Evolutionary conservation across 78 protist species (phyloP).

Genomic region (Emiliania huxleyi): DNA sequence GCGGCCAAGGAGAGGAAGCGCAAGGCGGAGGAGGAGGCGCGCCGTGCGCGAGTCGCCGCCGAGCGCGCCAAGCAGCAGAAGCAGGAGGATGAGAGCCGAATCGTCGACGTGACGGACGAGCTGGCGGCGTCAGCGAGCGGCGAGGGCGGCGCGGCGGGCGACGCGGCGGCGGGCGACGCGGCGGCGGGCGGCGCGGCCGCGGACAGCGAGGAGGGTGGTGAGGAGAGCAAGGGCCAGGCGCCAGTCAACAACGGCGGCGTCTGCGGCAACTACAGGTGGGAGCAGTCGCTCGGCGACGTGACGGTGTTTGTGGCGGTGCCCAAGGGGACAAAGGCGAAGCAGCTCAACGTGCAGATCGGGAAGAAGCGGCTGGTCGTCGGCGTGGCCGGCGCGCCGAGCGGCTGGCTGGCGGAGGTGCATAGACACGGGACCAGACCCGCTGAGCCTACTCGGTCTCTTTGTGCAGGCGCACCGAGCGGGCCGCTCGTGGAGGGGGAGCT

Average conservation of each 20-base stretch:
- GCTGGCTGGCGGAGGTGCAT: too few relatives aligned
- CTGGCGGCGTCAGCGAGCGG: not conserved
- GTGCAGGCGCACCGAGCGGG: too few relatives aligned
- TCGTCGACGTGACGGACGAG: conserved; percentile 5
- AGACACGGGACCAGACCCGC: too few relatives aligned
- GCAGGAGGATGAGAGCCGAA: not conserved
- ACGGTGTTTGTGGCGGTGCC: conserved; percentile 32
- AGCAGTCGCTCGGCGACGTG: conserved; percentile 49
- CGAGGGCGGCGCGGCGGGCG: not conserved
- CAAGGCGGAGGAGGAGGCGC: conserved; percentile 12
- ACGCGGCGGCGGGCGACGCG: not conserved
- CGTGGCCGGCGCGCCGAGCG: conserved; percentile 12
- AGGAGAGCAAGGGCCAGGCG: not conserved
- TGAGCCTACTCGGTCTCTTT: too few relatives aligned
- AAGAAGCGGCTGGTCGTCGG: not conserved
- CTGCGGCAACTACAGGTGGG: conserved; percentile 34
- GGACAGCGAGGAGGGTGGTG: not conserved
- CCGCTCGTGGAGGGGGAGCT: conserved; percentile 45
- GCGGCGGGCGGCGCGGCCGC: not conserved
- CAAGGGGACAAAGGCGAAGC: conserved; percentile 43
- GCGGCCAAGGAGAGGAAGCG: conserved; percentile 13
- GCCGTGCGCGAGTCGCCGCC: not conserved
- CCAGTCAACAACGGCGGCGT: conserved; percentile 20
- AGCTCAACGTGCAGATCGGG: not conserved
- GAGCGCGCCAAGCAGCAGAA: conserved; percentile 7